Conservation (phyloP, 2,329 filamentous ascomycete species). For the Fusarium albidum region DNA sequence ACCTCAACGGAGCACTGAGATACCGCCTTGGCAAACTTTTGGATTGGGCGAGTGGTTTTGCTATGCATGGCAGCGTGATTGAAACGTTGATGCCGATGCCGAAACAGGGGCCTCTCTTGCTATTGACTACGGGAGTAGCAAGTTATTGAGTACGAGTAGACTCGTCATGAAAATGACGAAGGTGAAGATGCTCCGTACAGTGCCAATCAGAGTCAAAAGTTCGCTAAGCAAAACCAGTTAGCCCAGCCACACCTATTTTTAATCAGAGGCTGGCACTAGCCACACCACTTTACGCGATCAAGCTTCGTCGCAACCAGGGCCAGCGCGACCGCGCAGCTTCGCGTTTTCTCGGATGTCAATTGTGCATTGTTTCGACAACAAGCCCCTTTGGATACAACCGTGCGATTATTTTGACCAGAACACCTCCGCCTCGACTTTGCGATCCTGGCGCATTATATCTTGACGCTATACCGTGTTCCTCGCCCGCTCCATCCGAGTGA, state of each 20-base stretch:
- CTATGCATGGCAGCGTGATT: conserved; percentile 34
- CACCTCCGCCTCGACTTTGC: conserved; percentile 8
- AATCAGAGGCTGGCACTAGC: conserved; percentile 28
- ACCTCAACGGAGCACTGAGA: conserved; percentile 66
- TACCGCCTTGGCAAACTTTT: conserved; percentile 62
- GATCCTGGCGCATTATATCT: background rate
- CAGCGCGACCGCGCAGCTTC: conserved; percentile 36
- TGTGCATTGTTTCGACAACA: conserved; percentile 31
- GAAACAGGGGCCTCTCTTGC: background rate
- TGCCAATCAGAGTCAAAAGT: background rate
- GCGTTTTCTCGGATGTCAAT: conserved; percentile 28
- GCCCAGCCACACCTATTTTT: no score
- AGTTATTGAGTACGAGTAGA: background rate
- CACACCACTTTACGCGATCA: conserved; percentile 41
- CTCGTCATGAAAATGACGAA: conserved; percentile 5
- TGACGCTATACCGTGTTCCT: background rate
- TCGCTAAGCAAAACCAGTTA: no score
- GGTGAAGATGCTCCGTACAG: conserved; percentile 12
- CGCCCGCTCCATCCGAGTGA: background rate
- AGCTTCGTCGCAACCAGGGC: conserved; percentile 15
- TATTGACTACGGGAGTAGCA: no score
- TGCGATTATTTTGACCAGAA: conserved; percentile 2
- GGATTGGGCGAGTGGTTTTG: conserved; percentile 55
- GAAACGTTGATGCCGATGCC: background rate
- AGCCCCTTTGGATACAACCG: conserved; percentile 16